Evolutionary conservation across 345 rosid species (phyloP).

Genomic region (Toxicodendron radicans): DNA sequence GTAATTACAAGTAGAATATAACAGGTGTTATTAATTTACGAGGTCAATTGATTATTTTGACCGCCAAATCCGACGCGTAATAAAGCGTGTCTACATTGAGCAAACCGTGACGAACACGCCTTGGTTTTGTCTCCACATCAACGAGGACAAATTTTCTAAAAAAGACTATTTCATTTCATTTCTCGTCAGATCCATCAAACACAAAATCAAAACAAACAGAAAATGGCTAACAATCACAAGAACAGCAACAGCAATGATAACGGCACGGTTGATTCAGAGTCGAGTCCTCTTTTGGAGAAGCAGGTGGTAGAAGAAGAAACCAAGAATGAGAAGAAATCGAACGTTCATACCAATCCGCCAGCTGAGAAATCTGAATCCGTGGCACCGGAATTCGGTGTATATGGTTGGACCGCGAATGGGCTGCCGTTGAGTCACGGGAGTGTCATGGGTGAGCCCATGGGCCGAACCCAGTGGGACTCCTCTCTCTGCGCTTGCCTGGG

Average conservation of each 20-base stretch:
- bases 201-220: neutral
- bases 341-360: constrained; percentile 19
- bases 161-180: neutral
- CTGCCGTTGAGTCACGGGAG: constrained; percentile 69
- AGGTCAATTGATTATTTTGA: too few relatives aligned
- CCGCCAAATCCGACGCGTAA: neutral
- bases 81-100: neutral
- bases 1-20: too few relatives aligned
- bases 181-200: neutral
- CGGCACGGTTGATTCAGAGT: constrained; percentile 42
- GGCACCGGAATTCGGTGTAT: constrained; percentile 22
- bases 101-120: neutral
- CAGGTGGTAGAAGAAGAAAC: neutral
- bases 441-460: constrained; percentile 89
- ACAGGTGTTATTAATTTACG: too few relatives aligned
- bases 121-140: neutral
- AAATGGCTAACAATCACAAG: constrained; percentile 44
- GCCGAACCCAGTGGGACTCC: constrained; percentile 74
- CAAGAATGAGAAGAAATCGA: constrained; percentile 38
- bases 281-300: constrained; percentile 69
- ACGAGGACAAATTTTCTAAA: neutral
- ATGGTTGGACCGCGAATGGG: constrained; percentile 84
- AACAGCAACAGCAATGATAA: constrained; percentile 14
- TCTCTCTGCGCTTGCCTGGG: constrained; percentile 73
- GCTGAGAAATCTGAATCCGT: neutral